phyloP scores from a whole-genome alignment of 148 eudicot species.

The Rhododendron henanense region DNA sequence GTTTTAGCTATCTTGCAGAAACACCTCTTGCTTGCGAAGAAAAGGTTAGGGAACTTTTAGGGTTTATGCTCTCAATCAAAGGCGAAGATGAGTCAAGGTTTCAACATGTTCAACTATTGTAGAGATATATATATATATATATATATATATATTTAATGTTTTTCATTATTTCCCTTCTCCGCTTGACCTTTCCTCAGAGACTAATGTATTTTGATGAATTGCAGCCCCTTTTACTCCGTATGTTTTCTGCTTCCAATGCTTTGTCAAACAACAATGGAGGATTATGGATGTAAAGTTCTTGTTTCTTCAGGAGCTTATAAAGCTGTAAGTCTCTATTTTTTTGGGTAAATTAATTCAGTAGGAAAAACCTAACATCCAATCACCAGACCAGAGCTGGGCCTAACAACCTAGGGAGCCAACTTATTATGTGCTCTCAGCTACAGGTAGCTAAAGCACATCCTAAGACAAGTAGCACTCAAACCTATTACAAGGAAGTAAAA shows the following conservation, averaged over 20 bases:
- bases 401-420: neutral
- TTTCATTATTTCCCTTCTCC: neutral
- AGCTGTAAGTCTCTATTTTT: slow-evolving; percentile 47
- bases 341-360: neutral
- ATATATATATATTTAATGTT: neutral
- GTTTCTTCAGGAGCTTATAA: slow-evolving; percentile 69
- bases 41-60: slow-evolving; percentile 62
- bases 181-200: neutral
- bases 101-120: neutral
- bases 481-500: neutral
- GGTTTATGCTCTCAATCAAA: slow-evolving; percentile 72
- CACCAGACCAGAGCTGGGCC: neutral
- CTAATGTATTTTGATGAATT: slow-evolving; percentile 17
- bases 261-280: slow-evolving; percentile 79
- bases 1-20: slow-evolving; percentile 83
- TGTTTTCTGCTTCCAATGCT: slow-evolving; percentile 89
- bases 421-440: neutral
- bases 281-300: slow-evolving; percentile 51
- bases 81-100: slow-evolving; percentile 82
- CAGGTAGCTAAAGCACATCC: neutral
- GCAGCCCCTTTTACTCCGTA: slow-evolving; percentile 64
- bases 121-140: no score
- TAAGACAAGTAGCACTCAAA: neutral
- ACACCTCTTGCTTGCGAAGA: slow-evolving; percentile 67
- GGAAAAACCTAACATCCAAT: neutral